Base-by-base conservation (phyloP, 257 asterid species). In the Henckelia pumila region DNA sequence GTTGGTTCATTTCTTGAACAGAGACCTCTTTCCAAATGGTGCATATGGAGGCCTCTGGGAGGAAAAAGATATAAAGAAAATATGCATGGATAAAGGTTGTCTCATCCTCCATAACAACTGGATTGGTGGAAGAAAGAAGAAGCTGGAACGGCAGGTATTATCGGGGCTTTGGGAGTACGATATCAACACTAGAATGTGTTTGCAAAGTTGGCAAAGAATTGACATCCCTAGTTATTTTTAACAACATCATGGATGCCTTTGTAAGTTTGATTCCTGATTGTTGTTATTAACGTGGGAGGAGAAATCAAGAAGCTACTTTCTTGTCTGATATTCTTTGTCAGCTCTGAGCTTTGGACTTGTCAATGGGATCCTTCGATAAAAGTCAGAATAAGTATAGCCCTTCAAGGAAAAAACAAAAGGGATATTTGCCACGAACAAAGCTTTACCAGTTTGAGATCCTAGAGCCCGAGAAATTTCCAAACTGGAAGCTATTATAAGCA, bases 161-260 rank as follows among this genome's bases (percentile, higher is more conserved):
- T 93, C 95, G 1, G 89, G 95, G 64, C 86, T 90, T 19, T 88
- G 99, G 99, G 95, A 85, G 28, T 90, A 90, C 30, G 99, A 88
- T 66, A 76, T 82, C 69, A 77, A 84, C 80, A 78, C 68, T 63
- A 79, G 97, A 61, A 93, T 86, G 99, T 90, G 95, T 77, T 56
- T 83, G 72, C 89, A 81, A 40, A 78, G 73, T 64, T 86, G 95
- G 95, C 84, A 83, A 32, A 74, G 29, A 58, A 78, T 33, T 17
- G 78, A 68, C 40, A 57, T 44, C 74, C 69, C 66, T 5, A 80
- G 68, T 62, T 86, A 93, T 70, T 89, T 88, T 56, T 89, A 64
- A 83, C n/a, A 67, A 69, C 49, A 65, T 7, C 29, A 49, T 35
- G 56, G 61, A 60, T 50, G 65, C 30, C 40, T 71, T 33, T 62